Evolutionary conservation across 306 rosid species (phyloP).

Genomic region (Pyrus pyrifolia): DNA sequence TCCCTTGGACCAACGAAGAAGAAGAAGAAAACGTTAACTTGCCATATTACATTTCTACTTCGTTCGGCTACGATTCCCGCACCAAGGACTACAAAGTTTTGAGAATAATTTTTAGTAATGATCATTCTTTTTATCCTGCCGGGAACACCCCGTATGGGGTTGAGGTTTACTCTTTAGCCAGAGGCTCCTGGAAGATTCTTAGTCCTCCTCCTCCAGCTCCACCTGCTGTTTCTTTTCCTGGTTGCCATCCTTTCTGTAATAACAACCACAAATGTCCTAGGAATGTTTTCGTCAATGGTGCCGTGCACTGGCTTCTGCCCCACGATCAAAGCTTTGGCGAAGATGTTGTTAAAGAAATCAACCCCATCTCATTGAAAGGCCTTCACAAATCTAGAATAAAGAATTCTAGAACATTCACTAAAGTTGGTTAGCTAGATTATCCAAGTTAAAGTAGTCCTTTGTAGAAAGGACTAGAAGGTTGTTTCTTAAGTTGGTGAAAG

Average conservation of each 20-base stretch:
- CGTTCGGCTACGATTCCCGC: neutral
- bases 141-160: neutral
- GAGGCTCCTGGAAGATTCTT: neutral
- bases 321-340: neutral
- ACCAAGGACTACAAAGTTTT: neutral
- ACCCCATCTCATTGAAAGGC: no score
- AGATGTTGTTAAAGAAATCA: neutral
- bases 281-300: neutral
- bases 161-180: neutral
- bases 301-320: neutral
- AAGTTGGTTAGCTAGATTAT: no score
- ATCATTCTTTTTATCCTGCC: no score
- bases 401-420: no score
- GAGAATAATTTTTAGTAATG: neutral
- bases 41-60: no score
- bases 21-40: no score
- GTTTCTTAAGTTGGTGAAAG: no score
- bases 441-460: no score
- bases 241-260: neutral
- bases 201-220: neutral
- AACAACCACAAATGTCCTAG: neutral
- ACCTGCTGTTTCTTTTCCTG: neutral
- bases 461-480: no score
- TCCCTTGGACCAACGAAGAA: no score
- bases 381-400: no score